Conservation (phyloP, 352 stramenopile species). For the Elongisporangium senticosum region DNA sequence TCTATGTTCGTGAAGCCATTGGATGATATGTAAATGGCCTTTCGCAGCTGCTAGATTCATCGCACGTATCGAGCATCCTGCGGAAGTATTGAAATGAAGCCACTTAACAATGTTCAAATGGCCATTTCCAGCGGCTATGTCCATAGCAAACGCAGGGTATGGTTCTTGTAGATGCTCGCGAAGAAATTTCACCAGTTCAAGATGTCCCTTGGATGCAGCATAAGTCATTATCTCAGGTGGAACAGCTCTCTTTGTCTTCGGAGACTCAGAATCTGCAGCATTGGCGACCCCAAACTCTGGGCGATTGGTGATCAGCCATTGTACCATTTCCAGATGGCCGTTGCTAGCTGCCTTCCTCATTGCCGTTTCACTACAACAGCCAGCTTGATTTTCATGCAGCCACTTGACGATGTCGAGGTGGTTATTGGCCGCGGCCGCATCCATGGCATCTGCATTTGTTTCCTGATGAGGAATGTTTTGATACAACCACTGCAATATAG, state of each 20-base stretch:
- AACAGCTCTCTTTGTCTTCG: too few relatives aligned
- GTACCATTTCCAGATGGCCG: slow-evolving; percentile 7
- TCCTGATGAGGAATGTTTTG: slow-evolving; percentile 17
- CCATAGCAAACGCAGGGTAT: slow-evolving; percentile 13
- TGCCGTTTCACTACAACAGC: slow-evolving; percentile 33
- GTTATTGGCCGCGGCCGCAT: slow-evolving; percentile 19
- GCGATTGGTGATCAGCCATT: slow-evolving; percentile 12
- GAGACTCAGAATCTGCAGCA: too few relatives aligned
- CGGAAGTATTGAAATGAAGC: slow-evolving; percentile 26
- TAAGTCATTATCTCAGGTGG: too few relatives aligned
- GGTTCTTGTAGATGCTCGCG: too few relatives aligned
- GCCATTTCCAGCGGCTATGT: slow-evolving; percentile 45
- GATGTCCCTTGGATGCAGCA: too few relatives aligned
- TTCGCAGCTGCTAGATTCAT: slow-evolving; percentile 45
- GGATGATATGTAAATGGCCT: slow-evolving; percentile 26
- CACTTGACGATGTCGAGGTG: slow-evolving; percentile 19
- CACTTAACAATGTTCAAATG: slow-evolving; percentile 32
- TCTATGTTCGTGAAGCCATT: slow-evolving; percentile 35
- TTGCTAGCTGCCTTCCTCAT: too few relatives aligned
- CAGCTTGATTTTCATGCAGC: slow-evolving; percentile 15
- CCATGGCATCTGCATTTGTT: slow-evolving; percentile 40
- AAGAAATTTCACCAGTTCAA: too few relatives aligned
- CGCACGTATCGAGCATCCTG: slow-evolving; percentile 28
- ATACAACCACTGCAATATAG: slow-evolving; percentile 51
- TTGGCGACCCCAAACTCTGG: not conserved